Evolutionary conservation across 2,329 filamentous ascomycete species (phyloP), one percentile per base, ranked within the genome.

Genomic region (Sphaerulina populicola): DNA sequence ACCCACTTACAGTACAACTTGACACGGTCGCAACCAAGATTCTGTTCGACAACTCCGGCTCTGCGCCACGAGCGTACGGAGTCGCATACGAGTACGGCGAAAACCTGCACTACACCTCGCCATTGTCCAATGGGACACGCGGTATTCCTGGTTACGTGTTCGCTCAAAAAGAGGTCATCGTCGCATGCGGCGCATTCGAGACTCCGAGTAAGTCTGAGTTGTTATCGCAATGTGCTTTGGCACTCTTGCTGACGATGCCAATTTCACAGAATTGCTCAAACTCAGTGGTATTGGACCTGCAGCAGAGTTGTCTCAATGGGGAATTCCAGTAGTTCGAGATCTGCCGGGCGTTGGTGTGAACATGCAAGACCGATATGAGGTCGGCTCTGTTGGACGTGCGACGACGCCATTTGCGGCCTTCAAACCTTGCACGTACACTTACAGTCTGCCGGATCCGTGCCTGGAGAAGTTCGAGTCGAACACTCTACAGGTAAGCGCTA

Each of bases 1-100:
- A 71, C 40, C 74, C 75, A 60, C 73, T 83, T 0, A 77, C 79
- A 46, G 69, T 82, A 38, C 71, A 73, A 41, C 70, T 74, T 3
- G 83, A 84, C 66, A 79, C 75, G 37, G 69, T 85, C 41, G 85
- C 79, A 56, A 81, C 83, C 48, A 82, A 81, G 64, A 67, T 88
- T 63, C 70, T 73, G 31, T 83, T 82, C 56, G 81, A 84, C 31
- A 77, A 81, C 2, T 80, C 35, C 2, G 51, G 76, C n/a, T 61
- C 69, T 14, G 76, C 76, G 46, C 66, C 71, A 2, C 72, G 74
- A 53, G 69, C 69, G 1, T 68, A 62, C 21, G 69, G 69, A 47
- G 69, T 72, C 6, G 63, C 71, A 49, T 72, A 68, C 55, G 63
- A 69, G 44, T 64, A 69, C 11, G 69, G 69, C 21, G 50, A 48